Evolutionary conservation across 768 basidiomycete genomes (phyloP), one percentile per base, ranked within the genome.

Genomic region (Podaxis sp.): DNA sequence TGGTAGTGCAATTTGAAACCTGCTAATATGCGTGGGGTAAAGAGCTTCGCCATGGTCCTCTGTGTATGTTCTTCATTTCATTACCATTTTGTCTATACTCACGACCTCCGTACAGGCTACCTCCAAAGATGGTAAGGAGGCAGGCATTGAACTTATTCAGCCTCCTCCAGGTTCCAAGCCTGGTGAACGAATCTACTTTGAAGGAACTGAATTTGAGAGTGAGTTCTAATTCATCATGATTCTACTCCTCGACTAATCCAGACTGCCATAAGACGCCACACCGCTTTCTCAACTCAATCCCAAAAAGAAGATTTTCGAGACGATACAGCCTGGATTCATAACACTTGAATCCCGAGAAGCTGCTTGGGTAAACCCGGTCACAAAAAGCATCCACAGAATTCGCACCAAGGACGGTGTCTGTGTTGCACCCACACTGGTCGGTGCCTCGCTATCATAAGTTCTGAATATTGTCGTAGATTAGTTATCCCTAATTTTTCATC

Each of bases 251-350:
- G 49, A 25, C 13, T 27, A 22, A 50, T 50, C 11, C 11, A 22
- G 24, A 27, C 19, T 47, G 33, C 55, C 43, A 29, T 22, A 55
- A 89, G 89, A 78, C 67, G 81, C 81, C 0, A 82, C 79, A 19
- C 91, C 95, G 0, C 77, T 96, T 24, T 70, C 89, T 6, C 94
- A 96, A 69, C 80, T 99, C 61, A 98, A 98, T 75, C 97, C 97
- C 12, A 99, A 98, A 79, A 98, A 97, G 81, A 99, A 98, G 79
- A 92, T 98, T 36, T 99, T 98, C 69, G 97, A 99, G 77, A 90
- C 95, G 0, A 86, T 99, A 55, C 97, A 97, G 72, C 94, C 95
- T 88, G 93, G 89, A 19, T 97, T 99, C 72, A 94, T 82, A 40
- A 98, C 97, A 5, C 81, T 98, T 4, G 90, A 95, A 59, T 85